Evolutionary conservation across 2,329 filamentous ascomycete genomes (phyloP).

Genomic region (Lecanicillium sp.): DNA sequence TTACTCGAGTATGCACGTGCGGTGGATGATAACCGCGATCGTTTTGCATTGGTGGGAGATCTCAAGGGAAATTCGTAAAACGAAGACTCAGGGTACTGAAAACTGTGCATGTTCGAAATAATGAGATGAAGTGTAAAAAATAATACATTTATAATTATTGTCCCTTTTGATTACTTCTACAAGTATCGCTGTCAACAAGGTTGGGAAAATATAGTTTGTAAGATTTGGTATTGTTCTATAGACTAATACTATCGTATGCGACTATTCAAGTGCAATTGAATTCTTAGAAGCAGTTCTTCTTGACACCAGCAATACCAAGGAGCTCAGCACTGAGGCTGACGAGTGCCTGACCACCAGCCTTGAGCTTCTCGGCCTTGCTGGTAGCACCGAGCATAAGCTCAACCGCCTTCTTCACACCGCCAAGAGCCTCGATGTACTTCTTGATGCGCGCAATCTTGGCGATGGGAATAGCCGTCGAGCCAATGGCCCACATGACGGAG

Average conservation of each 20-base stretch:
- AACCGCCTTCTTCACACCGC: slow-evolving; percentile 20
- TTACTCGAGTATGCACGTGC: slow-evolving; percentile 40
- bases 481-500: slow-evolving; percentile 18
- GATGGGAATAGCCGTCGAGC: slow-evolving; percentile 19
- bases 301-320: slow-evolving; percentile 18
- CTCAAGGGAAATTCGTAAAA: slow-evolving; percentile 12
- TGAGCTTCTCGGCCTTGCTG: slow-evolving; percentile 18
- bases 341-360: slow-evolving; percentile 19
- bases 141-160: too few relatives aligned
- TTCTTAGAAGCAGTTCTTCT: slow-evolving; percentile 19
- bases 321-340: slow-evolving; percentile 18
- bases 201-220: too few relatives aligned
- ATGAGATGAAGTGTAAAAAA: too few relatives aligned
- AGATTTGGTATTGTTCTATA: too few relatives aligned
- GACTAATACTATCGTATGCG: too few relatives aligned
- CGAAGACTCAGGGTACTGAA: too few relatives aligned
- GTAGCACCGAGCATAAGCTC: slow-evolving; percentile 20
- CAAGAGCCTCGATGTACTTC: slow-evolving; percentile 22
- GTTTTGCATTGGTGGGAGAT: slow-evolving; percentile 25
- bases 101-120: too few relatives aligned
- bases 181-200: too few relatives aligned
- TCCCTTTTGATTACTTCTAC: too few relatives aligned
- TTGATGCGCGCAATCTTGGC: slow-evolving; percentile 22
- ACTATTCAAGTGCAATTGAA: too few relatives aligned
- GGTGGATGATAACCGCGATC: slow-evolving; percentile 25